phyloP scores from a whole-genome alignment of 345 rosid genomes.

The Hevea brasiliensis region DNA sequence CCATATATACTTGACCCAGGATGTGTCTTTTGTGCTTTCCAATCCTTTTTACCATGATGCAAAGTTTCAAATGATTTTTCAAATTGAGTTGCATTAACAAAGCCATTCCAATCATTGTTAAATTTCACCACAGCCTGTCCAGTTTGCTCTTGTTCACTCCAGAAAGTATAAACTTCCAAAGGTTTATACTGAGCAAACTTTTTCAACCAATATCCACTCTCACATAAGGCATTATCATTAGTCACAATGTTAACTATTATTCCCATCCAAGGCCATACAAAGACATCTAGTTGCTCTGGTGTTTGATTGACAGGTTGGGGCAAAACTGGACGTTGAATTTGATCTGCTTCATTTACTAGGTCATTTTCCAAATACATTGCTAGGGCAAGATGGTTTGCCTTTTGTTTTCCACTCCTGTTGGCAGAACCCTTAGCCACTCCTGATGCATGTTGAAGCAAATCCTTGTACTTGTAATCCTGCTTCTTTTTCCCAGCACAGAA shows the following conservation, averaged over 20 bases:
- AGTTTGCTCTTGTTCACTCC: slow-evolving; percentile 37
- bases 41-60: slow-evolving; percentile 51
- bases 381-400: slow-evolving; percentile 77
- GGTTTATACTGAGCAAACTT: slow-evolving; percentile 62
- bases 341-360: slow-evolving; percentile 52
- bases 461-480: slow-evolving; percentile 75
- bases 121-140: slow-evolving; percentile 62
- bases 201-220: slow-evolving; percentile 54
- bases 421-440: slow-evolving; percentile 85
- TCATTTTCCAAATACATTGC: slow-evolving; percentile 63
- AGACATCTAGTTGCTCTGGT: slow-evolving; percentile 40
- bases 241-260: slow-evolving; percentile 44
- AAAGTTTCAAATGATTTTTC: slow-evolving; percentile 59
- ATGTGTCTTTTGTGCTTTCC: slow-evolving; percentile 39
- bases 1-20: slow-evolving; percentile 52
- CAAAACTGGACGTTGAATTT: slow-evolving; percentile 22
- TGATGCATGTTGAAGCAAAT: slow-evolving; percentile 77
- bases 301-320: slow-evolving; percentile 28
- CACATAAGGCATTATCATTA: slow-evolving; percentile 23
- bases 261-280: slow-evolving; percentile 93
- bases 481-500: slow-evolving; percentile 90
- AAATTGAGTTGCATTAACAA: slow-evolving; percentile 50
- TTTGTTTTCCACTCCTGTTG: slow-evolving; percentile 64
- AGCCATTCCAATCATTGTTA: slow-evolving; percentile 62
- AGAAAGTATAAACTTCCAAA: slow-evolving; percentile 45